Conservation (phyloP, 2,329 filamentous ascomycete species). For the Diaporthe citri region DNA sequence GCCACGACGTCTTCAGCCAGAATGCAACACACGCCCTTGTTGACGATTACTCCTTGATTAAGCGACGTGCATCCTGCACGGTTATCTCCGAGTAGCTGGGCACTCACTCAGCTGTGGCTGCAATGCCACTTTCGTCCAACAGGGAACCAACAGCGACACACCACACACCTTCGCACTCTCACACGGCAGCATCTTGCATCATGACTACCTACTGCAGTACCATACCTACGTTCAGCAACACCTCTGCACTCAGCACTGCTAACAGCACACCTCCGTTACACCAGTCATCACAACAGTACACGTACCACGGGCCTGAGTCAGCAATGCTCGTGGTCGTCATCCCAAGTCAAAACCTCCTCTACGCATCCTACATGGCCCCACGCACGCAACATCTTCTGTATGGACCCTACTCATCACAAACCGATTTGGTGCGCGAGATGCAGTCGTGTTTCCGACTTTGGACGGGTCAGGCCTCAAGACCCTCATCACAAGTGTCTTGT, state of each 20-base stretch:
- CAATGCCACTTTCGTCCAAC: background rate
- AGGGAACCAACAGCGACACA: background rate
- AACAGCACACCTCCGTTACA: background rate
- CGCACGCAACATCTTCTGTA: conserved; percentile 5
- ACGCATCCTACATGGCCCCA: background rate
- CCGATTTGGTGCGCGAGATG: background rate
- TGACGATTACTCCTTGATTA: background rate
- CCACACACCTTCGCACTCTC: background rate
- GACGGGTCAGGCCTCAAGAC: background rate
- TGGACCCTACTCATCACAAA: conserved; percentile 7
- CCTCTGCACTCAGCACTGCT: background rate
- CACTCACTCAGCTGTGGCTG: background rate
- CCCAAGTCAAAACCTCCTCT: background rate
- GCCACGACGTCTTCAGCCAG: background rate
- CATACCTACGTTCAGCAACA: background rate
- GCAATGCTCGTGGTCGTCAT: background rate
- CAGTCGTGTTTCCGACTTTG: conserved; percentile 6
- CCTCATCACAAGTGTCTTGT: background rate
- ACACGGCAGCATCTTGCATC: background rate
- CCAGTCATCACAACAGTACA: background rate
- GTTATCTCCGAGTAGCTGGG: conserved; percentile 4
- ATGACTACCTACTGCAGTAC: too few species aligned
- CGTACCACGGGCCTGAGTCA: background rate
- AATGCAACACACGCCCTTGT: background rate
- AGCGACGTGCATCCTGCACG: conserved; percentile 6